Conservation (phyloP, 805 yeast species). For the Metschnikowia baotianmanensis region DNA sequence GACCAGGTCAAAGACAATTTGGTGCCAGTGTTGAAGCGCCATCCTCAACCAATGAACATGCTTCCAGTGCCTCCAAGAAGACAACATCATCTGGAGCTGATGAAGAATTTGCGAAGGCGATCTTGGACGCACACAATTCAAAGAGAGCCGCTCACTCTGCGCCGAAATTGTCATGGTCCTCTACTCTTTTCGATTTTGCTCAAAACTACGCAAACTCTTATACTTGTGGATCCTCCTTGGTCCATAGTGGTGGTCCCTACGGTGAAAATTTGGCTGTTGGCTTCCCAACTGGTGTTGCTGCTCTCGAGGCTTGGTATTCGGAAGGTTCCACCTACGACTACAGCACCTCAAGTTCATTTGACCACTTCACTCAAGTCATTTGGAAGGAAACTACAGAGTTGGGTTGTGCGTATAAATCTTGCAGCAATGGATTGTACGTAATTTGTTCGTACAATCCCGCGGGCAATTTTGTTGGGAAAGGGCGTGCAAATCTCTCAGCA, state of each 20-base stretch:
- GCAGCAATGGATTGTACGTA: slow-evolving; percentile 58
- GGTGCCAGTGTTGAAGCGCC: no score
- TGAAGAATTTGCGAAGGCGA: slow-evolving; percentile 39
- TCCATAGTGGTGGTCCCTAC: slow-evolving; percentile 18
- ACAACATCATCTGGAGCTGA: slow-evolving; percentile 19
- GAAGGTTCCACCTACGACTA: slow-evolving; percentile 18
- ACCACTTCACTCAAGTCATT: slow-evolving; percentile 77
- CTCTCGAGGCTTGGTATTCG: slow-evolving; percentile 21
- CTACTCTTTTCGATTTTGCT: slow-evolving; percentile 53
- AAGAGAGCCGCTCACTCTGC: slow-evolving; percentile 18
- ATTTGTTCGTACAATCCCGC: slow-evolving; percentile 74
- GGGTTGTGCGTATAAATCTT: slow-evolving; percentile 72
- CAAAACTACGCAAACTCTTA: slow-evolving; percentile 43
- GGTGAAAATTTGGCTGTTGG: slow-evolving; percentile 38
- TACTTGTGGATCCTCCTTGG: slow-evolving; percentile 36
- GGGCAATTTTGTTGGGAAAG: slow-evolving; percentile 62
- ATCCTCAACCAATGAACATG: slow-evolving; percentile 7
- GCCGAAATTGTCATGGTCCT: slow-evolving; percentile 52
- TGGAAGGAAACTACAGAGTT: slow-evolving; percentile 62
- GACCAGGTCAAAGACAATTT: no score
- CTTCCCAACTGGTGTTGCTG: slow-evolving; percentile 25
- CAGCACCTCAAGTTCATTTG: slow-evolving; percentile 16
- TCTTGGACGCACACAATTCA: slow-evolving; percentile 59
- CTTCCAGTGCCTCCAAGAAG: slow-evolving; percentile 20
- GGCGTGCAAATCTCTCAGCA: slow-evolving; percentile 12